These are phyloP conservation scores for Phascolomyces articulosus DNA, from an alignment of 371 early-diverging fungal genomes.

Conservation along the genomic window DNA sequence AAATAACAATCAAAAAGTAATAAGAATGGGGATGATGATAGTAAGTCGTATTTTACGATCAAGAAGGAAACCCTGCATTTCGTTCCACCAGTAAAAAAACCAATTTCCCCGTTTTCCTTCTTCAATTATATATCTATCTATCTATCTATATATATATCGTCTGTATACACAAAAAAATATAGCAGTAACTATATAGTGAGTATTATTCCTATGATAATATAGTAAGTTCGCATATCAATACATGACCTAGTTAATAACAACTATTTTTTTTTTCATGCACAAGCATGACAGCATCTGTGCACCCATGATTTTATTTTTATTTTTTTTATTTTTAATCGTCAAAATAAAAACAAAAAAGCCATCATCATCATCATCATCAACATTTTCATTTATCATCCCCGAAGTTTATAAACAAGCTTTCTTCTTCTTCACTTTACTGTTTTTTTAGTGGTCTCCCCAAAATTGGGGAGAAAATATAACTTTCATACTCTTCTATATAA, in stretches of 20 bases:
- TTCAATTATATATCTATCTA: too few relatives aligned
- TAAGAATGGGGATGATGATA: neutral
- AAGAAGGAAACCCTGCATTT: neutral
- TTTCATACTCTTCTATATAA: neutral
- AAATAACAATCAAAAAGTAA: too few relatives aligned
- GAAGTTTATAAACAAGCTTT: conserved; percentile 1
- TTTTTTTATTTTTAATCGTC: neutral
- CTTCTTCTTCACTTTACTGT: neutral
- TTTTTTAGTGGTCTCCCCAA: conserved; percentile 1
- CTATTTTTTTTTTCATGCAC: too few relatives aligned
- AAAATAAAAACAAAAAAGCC: neutral
- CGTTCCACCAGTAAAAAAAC: neutral
- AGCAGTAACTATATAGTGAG: too few relatives aligned
- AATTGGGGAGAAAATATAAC: neutral
- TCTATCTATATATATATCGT: too few relatives aligned
- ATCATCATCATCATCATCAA: neutral
- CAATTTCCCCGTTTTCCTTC: neutral
- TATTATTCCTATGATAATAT: too few relatives aligned
- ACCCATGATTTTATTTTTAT: neutral
- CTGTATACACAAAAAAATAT: too few relatives aligned
- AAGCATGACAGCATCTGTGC: neutral
- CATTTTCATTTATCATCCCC: too few relatives aligned
- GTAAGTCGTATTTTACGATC: neutral
- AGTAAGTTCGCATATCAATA: too few relatives aligned
- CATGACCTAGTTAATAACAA: too few relatives aligned